Evolutionary conservation across 202 grass and related monocot species (phyloP).

Genomic region (Schoenoplectus tabernaemontani): DNA sequence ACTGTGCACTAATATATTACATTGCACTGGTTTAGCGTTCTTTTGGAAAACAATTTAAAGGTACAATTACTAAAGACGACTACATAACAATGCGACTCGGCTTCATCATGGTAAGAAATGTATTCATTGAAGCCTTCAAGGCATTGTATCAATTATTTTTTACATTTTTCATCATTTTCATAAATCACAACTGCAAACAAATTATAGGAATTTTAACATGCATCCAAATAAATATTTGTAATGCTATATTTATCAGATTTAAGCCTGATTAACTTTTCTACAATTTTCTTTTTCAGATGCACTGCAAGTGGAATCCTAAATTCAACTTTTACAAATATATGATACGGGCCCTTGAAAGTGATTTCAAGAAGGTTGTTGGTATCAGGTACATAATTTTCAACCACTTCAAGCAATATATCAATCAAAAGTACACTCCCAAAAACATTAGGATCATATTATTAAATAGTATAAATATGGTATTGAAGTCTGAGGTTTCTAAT

Average conservation of each 20-base stretch:
- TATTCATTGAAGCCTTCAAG: not conserved
- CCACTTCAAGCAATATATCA: not conserved
- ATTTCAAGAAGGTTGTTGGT: constrained; percentile 40
- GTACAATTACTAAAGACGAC: constrained; percentile 30
- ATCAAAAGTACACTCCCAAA: too few species aligned
- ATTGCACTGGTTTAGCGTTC: constrained; percentile 32
- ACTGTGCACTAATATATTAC: not conserved
- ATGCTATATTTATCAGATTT: too few species aligned
- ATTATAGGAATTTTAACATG: not conserved
- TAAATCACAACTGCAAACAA: not conserved
- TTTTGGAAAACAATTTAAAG: constrained; percentile 37
- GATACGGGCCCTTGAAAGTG: constrained; percentile 31
- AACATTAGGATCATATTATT: too few species aligned
- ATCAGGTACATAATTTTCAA: constrained; percentile 30
- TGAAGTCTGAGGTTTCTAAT: not conserved
- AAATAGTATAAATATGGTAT: not conserved
- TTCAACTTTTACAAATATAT: constrained; percentile 42
- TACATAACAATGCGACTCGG: constrained; percentile 58
- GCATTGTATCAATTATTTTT: too few species aligned
- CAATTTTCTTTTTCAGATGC: too few species aligned
- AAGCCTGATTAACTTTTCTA: not conserved
- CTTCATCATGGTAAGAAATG: constrained; percentile 78
- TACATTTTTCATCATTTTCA: too few species aligned
- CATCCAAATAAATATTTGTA: too few species aligned
- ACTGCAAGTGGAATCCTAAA: constrained; percentile 26